Evolutionary conservation across 495 filamentous ascomycete species (phyloP).

Genomic region (Podospora conica): DNA sequence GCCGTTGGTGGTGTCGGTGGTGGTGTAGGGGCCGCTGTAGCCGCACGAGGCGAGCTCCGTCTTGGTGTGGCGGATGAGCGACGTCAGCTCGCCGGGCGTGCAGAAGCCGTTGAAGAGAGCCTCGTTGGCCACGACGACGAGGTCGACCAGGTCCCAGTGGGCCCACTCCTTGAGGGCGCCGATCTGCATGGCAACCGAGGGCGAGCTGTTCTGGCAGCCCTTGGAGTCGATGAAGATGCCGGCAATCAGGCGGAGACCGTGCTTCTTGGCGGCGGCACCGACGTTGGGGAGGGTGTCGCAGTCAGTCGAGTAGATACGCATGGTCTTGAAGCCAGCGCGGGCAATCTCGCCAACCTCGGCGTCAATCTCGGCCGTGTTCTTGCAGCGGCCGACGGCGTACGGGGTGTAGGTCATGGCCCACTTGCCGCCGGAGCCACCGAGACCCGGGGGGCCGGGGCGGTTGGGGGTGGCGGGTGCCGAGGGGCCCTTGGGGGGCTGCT

Average conservation of each 20-base stretch:
- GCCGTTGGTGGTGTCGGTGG: slow-evolving; percentile 75
- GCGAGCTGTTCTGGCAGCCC: slow-evolving; percentile 48
- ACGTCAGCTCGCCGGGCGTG: slow-evolving; percentile 53
- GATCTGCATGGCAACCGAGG: slow-evolving; percentile 59
- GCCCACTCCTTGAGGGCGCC: slow-evolving; percentile 64
- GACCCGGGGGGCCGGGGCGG: slow-evolving; percentile 19
- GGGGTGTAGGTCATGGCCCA: slow-evolving; percentile 95
- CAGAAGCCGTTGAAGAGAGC: slow-evolving; percentile 65
- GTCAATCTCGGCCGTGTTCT: slow-evolving; percentile 52
- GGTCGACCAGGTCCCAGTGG: slow-evolving; percentile 65
- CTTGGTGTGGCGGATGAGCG: slow-evolving; percentile 57
- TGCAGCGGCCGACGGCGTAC: slow-evolving; percentile 64
- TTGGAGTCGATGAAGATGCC: slow-evolving; percentile 73
- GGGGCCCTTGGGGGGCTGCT: neutral
- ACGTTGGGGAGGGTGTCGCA: slow-evolving; percentile 74
- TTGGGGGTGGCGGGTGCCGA: slow-evolving; percentile 14
- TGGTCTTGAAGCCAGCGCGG: slow-evolving; percentile 63
- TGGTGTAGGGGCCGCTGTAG: slow-evolving; percentile 72
- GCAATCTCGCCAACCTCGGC: slow-evolving; percentile 64
- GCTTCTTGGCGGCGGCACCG: slow-evolving; percentile 52
- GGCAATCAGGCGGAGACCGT: slow-evolving; percentile 71
- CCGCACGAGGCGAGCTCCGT: slow-evolving; percentile 58
- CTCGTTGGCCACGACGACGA: slow-evolving; percentile 89
- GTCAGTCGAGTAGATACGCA: slow-evolving; percentile 92
- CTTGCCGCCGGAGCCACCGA: slow-evolving; percentile 35